These are phyloP conservation scores for Rhododendron ferrugineum DNA, from an alignment of 148 eudicot species.

Conservation along the genomic window DNA sequence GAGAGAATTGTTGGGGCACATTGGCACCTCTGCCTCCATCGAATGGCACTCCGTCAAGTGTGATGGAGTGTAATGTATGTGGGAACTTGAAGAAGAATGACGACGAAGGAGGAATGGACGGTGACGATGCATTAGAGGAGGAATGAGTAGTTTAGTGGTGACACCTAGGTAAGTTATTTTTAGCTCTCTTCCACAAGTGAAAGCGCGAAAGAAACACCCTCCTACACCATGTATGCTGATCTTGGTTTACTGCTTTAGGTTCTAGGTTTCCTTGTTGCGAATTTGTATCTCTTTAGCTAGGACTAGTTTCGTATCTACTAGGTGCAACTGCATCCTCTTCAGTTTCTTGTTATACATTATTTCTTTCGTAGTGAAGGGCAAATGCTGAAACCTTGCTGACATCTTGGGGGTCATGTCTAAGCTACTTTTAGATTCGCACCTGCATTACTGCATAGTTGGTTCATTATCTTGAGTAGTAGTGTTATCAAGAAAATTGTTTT, in stretches of 20 bases:
- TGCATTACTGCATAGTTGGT: neutral
- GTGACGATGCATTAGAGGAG: neutral
- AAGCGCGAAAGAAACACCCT: neutral
- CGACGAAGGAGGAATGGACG: slow-evolving; percentile 18
- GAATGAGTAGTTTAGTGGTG: neutral
- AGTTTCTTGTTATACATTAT: neutral
- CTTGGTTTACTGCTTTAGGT: neutral
- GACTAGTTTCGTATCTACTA: neutral
- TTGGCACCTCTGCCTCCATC: slow-evolving; percentile 81
- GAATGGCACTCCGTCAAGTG: slow-evolving; percentile 18
- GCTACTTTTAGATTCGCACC: neutral
- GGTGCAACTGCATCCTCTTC: neutral
- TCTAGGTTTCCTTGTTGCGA: neutral
- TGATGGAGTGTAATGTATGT: slow-evolving; percentile 92
- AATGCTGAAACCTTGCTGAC: neutral
- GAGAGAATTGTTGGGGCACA: slow-evolving; percentile 78
- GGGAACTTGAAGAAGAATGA: slow-evolving; percentile 37
- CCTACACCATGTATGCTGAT: neutral
- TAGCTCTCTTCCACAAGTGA: neutral
- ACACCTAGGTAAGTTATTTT: slow-evolving; percentile 3
- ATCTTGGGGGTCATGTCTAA: neutral
- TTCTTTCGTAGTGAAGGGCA: neutral
- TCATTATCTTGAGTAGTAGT: neutral
- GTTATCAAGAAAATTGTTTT: neutral
- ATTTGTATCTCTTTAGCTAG: neutral